Evolutionary conservation across 371 early-diverging fungal species (phyloP), one percentile per base, ranked within the genome.

Genomic region (Zopfochytrium polystomum): DNA sequence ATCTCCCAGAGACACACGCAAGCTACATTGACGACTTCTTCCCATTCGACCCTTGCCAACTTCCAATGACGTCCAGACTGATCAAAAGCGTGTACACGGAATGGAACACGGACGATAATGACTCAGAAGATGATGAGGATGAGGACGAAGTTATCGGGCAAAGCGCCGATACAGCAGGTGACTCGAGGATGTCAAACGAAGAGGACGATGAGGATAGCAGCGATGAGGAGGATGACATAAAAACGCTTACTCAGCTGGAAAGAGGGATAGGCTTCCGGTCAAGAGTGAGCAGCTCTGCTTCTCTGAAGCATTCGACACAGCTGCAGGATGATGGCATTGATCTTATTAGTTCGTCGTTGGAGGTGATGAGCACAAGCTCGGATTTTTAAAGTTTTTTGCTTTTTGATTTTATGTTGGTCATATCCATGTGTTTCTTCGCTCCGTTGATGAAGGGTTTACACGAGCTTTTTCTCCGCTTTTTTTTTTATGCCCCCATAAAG

Each of bases 21-120:
- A 75, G 72, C 2, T 79, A 79, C 23, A 81, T 93, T 9, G 92
- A 92, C 33, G 80, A 89, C 0, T 94, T 93, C 68, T 96, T 96
- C 72, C 96, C 96, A 4, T 96, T 93, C 57, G 96, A 96, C 66
- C 96, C 96, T 18, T 87, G 90, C 67, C 77, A 83, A n/a, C 75
- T 94, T 2, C 82, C 84, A 26, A 74, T 80, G 57, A 87, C 88
- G 50, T 32, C 56, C 25, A 18, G 34, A 1, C 47, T 42, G 38
- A 60, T 71, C 26, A 62, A 61, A 35, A 48, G 51, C 13, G 7
- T 68, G 18, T 80, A 75, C 58, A 38, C 50, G 44, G 69, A 65
- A 58, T 76, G 76, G 77, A 48, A 72, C 7, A 66, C 59, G n/a
- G 74, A 65, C 5, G 65, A 70, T 9, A n/a, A n/a, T n/a, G n/a